Conservation (phyloP, 108 stramenopile species). For the Fragilariopsis cylindrus region DNA sequence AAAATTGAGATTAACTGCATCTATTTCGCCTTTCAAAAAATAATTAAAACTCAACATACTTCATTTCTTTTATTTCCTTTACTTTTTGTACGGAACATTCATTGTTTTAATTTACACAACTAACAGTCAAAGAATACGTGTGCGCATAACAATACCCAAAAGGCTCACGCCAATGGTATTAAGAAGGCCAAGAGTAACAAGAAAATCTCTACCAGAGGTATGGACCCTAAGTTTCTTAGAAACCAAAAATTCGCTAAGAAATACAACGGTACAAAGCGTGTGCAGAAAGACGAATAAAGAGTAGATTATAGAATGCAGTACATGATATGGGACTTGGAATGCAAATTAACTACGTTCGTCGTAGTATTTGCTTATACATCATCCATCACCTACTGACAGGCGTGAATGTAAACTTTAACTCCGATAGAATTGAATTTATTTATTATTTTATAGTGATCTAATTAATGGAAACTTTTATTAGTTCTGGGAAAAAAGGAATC, state of each 20-base stretch:
- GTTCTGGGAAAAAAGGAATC: conserved; percentile 2
- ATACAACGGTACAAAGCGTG: conserved; percentile 84
- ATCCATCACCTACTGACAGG: conserved; percentile 10
- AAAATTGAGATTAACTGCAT: no score
- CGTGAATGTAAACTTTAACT: not conserved
- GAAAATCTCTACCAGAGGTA: conserved; percentile 79
- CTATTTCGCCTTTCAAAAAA: not conserved
- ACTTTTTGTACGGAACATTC: not conserved
- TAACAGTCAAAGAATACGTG: conserved; percentile 94
- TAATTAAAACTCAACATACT: not conserved
- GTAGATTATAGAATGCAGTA: not conserved
- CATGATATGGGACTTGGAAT: no score
- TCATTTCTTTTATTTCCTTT: conserved; percentile 2
- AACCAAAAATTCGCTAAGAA: conserved; percentile 94
- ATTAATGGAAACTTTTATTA: not conserved
- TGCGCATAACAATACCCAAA: conserved; percentile 91
- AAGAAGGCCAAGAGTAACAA: conserved; percentile 85
- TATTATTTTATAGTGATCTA: not conserved
- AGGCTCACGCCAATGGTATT: conserved; percentile 93
- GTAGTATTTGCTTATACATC: not conserved
- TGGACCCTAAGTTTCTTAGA: conserved; percentile 93
- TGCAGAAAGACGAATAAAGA: conserved; percentile 50
- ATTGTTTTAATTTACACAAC: conserved; percentile 1
- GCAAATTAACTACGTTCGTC: no score
- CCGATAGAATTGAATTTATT: conserved; percentile 5